phyloP scores from a whole-genome alignment of 2,329 filamentous ascomycete genomes.

The Neurospora sp. region DNA sequence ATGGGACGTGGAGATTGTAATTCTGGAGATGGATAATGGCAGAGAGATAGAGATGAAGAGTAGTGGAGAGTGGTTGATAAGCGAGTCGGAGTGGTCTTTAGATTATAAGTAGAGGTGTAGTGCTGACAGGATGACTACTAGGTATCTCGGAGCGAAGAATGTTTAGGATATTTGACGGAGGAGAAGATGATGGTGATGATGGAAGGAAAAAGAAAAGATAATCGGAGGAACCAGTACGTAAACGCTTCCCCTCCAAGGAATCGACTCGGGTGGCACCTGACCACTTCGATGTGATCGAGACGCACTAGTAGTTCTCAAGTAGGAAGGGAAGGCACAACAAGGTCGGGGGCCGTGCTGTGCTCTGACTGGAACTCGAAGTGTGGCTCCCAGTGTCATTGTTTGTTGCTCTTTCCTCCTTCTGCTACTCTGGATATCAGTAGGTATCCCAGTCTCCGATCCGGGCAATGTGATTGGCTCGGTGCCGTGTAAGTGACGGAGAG shows the following conservation, averaged over 20 bases:
- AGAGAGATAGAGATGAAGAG: neutral
- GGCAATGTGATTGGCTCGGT: neutral
- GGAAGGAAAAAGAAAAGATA: neutral
- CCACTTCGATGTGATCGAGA: neutral
- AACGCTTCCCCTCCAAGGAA: neutral
- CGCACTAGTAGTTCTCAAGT: neutral
- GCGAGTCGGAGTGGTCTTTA: neutral
- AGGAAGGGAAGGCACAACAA: neutral
- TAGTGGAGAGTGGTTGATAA: neutral
- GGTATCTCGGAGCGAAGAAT: neutral
- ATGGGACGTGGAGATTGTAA: neutral
- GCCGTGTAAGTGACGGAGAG: neutral
- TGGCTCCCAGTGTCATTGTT: neutral
- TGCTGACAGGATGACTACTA: neutral
- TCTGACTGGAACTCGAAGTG: neutral
- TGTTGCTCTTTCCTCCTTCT: neutral
- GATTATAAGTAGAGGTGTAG: neutral
- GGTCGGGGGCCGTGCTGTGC: neutral
- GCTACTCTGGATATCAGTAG: neutral
- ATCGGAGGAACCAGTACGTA: neutral
- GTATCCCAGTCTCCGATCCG: neutral
- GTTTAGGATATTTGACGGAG: neutral
- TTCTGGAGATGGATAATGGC: neutral
- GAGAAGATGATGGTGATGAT: neutral
- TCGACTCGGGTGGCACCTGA: neutral